Base-by-base conservation (phyloP, 163 green algal species). In the Volvox carteri region DNA sequence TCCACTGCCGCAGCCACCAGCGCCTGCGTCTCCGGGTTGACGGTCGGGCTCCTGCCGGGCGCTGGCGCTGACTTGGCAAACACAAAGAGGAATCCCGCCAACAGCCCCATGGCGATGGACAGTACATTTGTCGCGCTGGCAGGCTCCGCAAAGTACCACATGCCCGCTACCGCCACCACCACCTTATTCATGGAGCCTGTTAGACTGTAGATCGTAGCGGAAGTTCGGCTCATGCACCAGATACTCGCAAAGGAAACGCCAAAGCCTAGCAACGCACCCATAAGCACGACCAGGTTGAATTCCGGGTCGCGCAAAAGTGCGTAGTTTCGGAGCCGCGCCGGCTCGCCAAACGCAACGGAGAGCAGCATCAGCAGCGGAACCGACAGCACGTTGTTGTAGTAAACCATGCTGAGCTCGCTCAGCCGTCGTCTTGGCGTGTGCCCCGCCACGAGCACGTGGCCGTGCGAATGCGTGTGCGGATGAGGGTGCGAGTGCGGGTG, bases 321-420 rank as follows among this genome's bases (percentile, higher is more conserved):
- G 39, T 93, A 93, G 39, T 37, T 52, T 21, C 48, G 25, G 48
- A 93, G 42, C 16, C 72, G 60, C 35, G 25, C 33, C 4, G 96
- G 79, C 92, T 99, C 97, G n/a, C 93, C 93, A 14, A 90, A 94
- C 4, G 80, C 37, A 11, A 93, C 42, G 46, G 94, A 93, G 37
- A 99, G 90, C 25, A 95, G 3, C 2, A 94, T 19, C 35, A 98
- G 90, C 35, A 97, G 85, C 11, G 96, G 96, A 42, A 98, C 72
- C n/a, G 92, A 97, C 12, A 99, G 93, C 84, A 98, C 77, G 89
- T 99, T 99, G 94, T 99, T 99, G 92, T 98, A 97, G 78, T 93
- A 93, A 39, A 93, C 90, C 86, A 89, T 87, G 65, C 46, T 73
- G 2, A 87, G 81, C 65, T 87, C 81, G 48, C 35, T 87, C 33